Evolutionary conservation across 2,329 filamentous ascomycete genomes (phyloP).

Genomic region (Alternaria longipes): DNA sequence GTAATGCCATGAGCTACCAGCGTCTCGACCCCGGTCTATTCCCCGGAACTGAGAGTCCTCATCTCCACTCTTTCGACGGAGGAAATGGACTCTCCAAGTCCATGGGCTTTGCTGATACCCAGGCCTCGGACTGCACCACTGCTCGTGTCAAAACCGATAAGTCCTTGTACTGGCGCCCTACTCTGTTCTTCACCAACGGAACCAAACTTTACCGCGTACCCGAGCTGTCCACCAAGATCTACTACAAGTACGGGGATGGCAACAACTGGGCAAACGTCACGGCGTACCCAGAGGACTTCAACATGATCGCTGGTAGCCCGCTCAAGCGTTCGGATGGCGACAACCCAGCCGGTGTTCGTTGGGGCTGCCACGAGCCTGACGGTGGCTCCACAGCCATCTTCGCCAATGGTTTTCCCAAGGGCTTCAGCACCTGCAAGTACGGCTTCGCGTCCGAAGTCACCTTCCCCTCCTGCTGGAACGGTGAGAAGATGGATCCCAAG

Average conservation of each 20-base stretch:
- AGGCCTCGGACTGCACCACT: constrained; percentile 47
- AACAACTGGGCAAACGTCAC: constrained; percentile 47
- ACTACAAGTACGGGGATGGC: constrained; percentile 51
- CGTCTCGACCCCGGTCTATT: constrained; percentile 48
- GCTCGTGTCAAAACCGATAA: constrained; percentile 51
- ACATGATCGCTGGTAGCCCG: constrained; percentile 49
- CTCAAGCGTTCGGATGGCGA: constrained; percentile 41
- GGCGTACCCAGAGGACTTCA: constrained; percentile 49
- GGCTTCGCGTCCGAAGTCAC: constrained; percentile 49
- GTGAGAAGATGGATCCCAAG: constrained; percentile 42
- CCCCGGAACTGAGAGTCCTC: constrained; percentile 44
- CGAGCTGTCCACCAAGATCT: constrained; percentile 47
- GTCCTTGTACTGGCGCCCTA: constrained; percentile 51
- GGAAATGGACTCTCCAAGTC: constrained; percentile 44
- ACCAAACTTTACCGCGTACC: constrained; percentile 50
- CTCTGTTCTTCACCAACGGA: constrained; percentile 49
- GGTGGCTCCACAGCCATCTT: constrained; percentile 37
- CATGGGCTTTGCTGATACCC: constrained; percentile 38
- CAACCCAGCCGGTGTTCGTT: constrained; percentile 44
- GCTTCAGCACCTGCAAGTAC: constrained; percentile 49
- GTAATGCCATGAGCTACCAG: constrained; percentile 47
- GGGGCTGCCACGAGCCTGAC: constrained; percentile 43
- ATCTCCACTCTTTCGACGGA: constrained; percentile 52
- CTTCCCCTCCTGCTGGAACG: constrained; percentile 53
- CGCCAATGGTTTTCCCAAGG: constrained; percentile 47